Evolutionary conservation across 2,329 filamentous ascomycete species (phyloP).

Genomic region (Fusarium papillatum): DNA sequence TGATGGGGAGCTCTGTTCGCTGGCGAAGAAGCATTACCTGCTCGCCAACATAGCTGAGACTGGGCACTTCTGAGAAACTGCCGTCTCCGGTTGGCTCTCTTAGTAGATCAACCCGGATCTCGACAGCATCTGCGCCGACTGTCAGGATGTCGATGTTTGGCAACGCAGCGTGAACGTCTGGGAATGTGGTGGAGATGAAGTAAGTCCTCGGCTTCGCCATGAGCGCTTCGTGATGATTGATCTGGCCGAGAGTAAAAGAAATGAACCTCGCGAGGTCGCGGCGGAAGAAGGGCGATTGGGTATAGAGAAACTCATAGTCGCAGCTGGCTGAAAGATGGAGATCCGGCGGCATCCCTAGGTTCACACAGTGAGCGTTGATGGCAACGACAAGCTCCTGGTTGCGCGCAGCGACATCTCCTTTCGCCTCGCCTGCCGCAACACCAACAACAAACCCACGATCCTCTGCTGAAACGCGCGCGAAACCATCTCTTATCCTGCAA

Average conservation of each 20-base stretch:
- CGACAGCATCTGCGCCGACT: conserved; percentile 87
- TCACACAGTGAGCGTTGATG: conserved; percentile 84
- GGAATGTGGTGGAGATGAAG: conserved; percentile 90
- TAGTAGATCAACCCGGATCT: conserved; percentile 86
- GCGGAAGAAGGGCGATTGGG: conserved; percentile 77
- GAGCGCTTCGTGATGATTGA: conserved; percentile 82
- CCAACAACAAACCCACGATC: conserved; percentile 78
- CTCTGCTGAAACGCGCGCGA: conserved; percentile 66
- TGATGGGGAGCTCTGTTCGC: conserved; percentile 89
- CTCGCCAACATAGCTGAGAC: conserved; percentile 86
- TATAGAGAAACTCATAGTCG: conserved; percentile 92
- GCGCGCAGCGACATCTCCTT: conserved; percentile 69
- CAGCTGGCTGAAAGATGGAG: conserved; percentile 74
- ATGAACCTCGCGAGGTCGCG: conserved; percentile 85
- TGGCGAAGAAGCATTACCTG: conserved; percentile 89
- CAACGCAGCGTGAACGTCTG: conserved; percentile 85
- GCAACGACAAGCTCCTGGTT: conserved; percentile 72
- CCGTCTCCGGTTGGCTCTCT: conserved; percentile 78
- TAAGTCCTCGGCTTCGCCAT: conserved; percentile 85
- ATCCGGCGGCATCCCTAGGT: conserved; percentile 78
- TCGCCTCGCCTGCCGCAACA: conserved; percentile 69
- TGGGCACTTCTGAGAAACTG: conserved; percentile 76
- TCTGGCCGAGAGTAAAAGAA: conserved; percentile 84
- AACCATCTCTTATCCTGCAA: conserved; percentile 69
- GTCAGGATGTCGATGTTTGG: conserved; percentile 90